Base-by-base conservation (phyloP, 2,329 filamentous ascomycete genomes). In the Exophiala aquamarina region DNA sequence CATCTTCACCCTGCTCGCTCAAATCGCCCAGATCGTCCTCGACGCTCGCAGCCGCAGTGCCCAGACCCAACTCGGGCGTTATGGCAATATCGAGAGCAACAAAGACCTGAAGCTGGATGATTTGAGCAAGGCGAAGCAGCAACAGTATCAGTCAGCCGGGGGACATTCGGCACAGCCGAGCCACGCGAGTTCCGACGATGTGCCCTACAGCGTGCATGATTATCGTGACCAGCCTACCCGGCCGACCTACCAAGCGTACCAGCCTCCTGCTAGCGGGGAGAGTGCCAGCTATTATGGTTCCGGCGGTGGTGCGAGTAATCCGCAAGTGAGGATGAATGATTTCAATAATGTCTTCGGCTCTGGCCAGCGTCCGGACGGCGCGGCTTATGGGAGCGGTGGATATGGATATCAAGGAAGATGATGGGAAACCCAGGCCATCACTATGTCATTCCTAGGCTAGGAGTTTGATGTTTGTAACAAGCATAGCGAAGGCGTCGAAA, bases 31-130 rank as follows among this genome's bases (percentile, higher is more conserved):
- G 6, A 59, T 79, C 29, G 58, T 64, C 7, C 66, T 83, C 34
- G 79, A 83, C 59, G 57, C 78, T 26, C 64, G 70, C 50, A 76
- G 78, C 17, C 68, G 67, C 49, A 66, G 67, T 10, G 66, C 68
- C 26, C 65, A 73, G 47, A 73, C 63, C 13, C 63, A 64, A 20
- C 63, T 72, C 13, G 77, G 77, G 7, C 65, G 63, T 4, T 81
- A 82, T 59, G 64, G 68, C 43, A 68, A 67, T 13, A 70, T 81
- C 57, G 48, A n/a, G 63, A 66, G 46, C 18, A 47, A 26, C 19
- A 35, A 42, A 18, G 66, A 71, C 44, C 55, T 66, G 32, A 72
- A 71, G 47, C 40, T 66, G 53, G 57, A 63, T n/a, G 21, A 43
- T 23, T 53, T 64, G 33, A 54, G 59, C 19, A 54, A 47, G 21